These are phyloP conservation scores for Teratosphaeriaceae sp. DNA, from an alignment of 2,329 filamentous ascomycete genomes.

Conservation along the genomic window DNA sequence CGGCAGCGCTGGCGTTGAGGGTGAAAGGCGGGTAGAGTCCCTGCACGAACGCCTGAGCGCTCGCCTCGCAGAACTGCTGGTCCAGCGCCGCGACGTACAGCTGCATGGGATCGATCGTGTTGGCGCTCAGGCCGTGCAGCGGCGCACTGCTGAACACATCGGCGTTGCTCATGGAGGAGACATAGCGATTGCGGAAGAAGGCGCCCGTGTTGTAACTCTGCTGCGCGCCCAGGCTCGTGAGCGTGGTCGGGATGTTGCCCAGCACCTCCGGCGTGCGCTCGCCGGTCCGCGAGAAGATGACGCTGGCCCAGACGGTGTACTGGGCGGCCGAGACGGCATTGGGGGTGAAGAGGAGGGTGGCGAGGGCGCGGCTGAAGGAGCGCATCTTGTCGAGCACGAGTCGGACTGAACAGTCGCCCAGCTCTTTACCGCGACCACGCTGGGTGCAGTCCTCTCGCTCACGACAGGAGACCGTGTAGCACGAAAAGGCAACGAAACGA, in stretches of 20 bases:
- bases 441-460: background rate
- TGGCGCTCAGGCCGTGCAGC: conserved; percentile 40
- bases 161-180: conserved; percentile 26
- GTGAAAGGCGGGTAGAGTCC: conserved; percentile 49
- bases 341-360: conserved; percentile 15
- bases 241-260: conserved; percentile 25
- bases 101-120: conserved; percentile 40
- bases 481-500: background rate
- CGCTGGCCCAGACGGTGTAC: conserved; percentile 41
- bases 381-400: conserved; percentile 12
- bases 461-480: background rate
- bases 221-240: conserved; percentile 51
- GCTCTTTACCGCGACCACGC: background rate
- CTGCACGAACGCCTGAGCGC: conserved; percentile 56
- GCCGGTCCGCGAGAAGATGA: conserved; percentile 49
- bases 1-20: conserved; percentile 23
- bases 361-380: conserved; percentile 14
- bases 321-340: conserved; percentile 13
- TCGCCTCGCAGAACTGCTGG: conserved; percentile 42
- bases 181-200: conserved; percentile 48
- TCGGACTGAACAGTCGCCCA: background rate
- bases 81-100: conserved; percentile 43
- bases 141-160: conserved; percentile 25
- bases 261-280: conserved; percentile 46
- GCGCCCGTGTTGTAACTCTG: conserved; percentile 46